These are phyloP conservation scores for Neonectria punicea DNA, from an alignment of 2,329 filamentous ascomycete genomes.

Conservation along the genomic window DNA sequence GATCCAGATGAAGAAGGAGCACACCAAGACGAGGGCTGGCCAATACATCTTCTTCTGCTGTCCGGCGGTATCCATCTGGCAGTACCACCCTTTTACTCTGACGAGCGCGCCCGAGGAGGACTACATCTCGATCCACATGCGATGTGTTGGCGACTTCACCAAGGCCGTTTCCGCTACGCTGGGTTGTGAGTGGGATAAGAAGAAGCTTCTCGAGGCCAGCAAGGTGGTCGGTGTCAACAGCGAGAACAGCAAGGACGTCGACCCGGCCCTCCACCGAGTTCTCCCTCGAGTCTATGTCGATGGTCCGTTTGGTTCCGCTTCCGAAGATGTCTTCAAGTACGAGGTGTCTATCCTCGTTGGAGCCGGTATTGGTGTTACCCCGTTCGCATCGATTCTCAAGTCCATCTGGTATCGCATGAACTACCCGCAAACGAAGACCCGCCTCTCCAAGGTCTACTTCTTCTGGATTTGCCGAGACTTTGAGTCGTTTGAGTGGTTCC, in stretches of 20 bases:
- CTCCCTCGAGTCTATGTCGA: conserved; percentile 85
- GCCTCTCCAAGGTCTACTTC: conserved; percentile 88
- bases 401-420: conserved; percentile 95
- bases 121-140: conserved; percentile 88
- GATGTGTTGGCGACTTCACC: conserved; percentile 86
- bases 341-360: conserved; percentile 83
- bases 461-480: conserved; percentile 94
- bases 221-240: conserved; percentile 76
- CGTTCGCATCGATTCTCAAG: conserved; percentile 87
- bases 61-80: conserved; percentile 86
- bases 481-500: conserved; percentile 90
- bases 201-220: conserved; percentile 58
- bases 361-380: conserved; percentile 87
- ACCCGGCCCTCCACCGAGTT: conserved; percentile 77
- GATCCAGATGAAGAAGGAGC: conserved; percentile 91
- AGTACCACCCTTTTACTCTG: conserved; percentile 88
- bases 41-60: conserved; percentile 93
- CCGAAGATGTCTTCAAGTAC: conserved; percentile 91
- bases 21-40: conserved; percentile 82
- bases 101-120: conserved; percentile 91
- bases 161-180: conserved; percentile 74
- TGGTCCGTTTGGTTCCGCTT: conserved; percentile 86
- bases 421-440: conserved; percentile 82
- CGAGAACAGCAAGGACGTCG: conserved; percentile 64
- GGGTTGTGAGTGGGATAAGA: conserved; percentile 77